Evolutionary conservation across 768 basidiomycete genomes (phyloP), one percentile per base, ranked within the genome.

Genomic region (Zangia roseola): DNA sequence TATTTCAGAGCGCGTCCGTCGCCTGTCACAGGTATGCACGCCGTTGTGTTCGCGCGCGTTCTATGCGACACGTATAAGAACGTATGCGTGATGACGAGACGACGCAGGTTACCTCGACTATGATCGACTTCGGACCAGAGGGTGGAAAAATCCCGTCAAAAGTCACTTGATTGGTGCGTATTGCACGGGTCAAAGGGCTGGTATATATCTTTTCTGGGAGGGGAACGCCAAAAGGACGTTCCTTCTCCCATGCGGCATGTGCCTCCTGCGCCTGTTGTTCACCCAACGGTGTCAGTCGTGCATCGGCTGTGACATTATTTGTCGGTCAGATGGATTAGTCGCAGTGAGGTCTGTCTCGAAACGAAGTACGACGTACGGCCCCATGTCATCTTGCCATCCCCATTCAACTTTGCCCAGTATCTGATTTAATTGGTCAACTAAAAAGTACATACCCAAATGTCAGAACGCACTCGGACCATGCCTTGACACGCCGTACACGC

Each of bases 1-100:
- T 37, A 90, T 81, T 34, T 77, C 72, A 0, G 77, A 70, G 14
- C 70, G 70, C 0, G 79, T 70, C n/a, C 68, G 70, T 12, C 88
- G 78, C 49, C 77, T 76, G 63, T 91, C 88, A 57, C 87, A 91
- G 0, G 86, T 88, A 55, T 89, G 85, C 2, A 78, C 74, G 0
- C 88, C 87, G 10, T 59, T 63, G 47, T 77, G 74, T 65, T 91
- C 88, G 30, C 87, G 79, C 30, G 80, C 77, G 49, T 85, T 77
- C 88, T 89, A 14, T 9, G 20, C 19, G 8, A 6, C 10, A 10
- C 8, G 7, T 24, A 17, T 39, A 31, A 48, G 34, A n/a, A 17
- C 26, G 21, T 4, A 13, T 17, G 19, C 34, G 36, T n/a, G 17
- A 26, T 17, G 4, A 28, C 6, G 37, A 6, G 10, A 3, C 9